Conservation (phyloP, 2,329 filamentous ascomycete species). For the Zasmidium angulare region DNA sequence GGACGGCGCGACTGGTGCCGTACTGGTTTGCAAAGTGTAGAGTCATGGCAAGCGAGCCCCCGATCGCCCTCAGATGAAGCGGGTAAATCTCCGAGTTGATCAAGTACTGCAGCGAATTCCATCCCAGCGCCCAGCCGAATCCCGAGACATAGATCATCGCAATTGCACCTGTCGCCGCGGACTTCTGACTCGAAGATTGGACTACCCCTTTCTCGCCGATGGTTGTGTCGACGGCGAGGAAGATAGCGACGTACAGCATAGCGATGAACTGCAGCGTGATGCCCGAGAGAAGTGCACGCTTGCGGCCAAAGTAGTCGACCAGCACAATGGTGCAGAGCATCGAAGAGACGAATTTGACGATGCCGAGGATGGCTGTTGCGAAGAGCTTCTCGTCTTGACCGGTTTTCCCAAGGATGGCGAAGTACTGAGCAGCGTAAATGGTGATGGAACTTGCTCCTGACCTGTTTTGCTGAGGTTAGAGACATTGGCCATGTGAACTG, state of each 20-base stretch:
- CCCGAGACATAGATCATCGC: slow-evolving; percentile 56
- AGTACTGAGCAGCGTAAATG: slow-evolving; percentile 72
- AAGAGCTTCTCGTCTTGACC: slow-evolving; percentile 69
- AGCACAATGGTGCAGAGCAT: slow-evolving; percentile 73
- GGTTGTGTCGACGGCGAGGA: slow-evolving; percentile 59
- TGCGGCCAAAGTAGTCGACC: slow-evolving; percentile 31
- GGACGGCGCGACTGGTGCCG: slow-evolving; percentile 72
- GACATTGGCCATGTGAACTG: too few relatives aligned
- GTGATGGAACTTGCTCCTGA: slow-evolving; percentile 57
- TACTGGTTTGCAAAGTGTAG: slow-evolving; percentile 73
- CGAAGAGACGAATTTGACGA: slow-evolving; percentile 69
- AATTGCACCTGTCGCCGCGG: slow-evolving; percentile 65
- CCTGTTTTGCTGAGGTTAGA: too few relatives aligned
- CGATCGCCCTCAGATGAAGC: slow-evolving; percentile 68
- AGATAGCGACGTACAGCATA: slow-evolving; percentile 57
- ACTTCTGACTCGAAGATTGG: slow-evolving; percentile 52
- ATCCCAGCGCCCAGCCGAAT: slow-evolving; percentile 63
- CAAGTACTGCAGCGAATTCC: slow-evolving; percentile 61
- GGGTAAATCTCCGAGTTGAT: slow-evolving; percentile 78
- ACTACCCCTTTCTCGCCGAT: slow-evolving; percentile 50
- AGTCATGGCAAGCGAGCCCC: slow-evolving; percentile 72
- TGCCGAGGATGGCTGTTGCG: slow-evolving; percentile 72
- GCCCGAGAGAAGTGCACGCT: slow-evolving; percentile 47
- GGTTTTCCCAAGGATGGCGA: slow-evolving; percentile 67
- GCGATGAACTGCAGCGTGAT: slow-evolving; percentile 34